Evolutionary conservation across 352 stramenopile species (phyloP).

Genomic region (Phytophthora lateralis): DNA sequence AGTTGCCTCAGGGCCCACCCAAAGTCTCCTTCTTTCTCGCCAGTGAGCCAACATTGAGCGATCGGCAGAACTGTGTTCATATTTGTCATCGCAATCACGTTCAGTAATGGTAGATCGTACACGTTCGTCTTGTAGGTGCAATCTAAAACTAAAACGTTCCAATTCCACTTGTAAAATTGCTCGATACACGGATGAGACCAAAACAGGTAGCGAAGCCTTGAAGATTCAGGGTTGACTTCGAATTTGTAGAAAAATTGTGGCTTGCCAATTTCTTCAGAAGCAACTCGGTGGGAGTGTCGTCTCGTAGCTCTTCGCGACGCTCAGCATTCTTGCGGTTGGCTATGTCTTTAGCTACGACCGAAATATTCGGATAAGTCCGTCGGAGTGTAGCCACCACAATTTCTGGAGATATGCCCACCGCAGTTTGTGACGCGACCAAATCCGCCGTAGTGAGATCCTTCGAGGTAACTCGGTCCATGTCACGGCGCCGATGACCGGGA

Average conservation of each 20-base stretch:
- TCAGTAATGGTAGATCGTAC: constrained; percentile 12
- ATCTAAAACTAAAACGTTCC: constrained; percentile 9
- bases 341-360: background rate
- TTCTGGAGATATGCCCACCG: background rate
- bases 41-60: constrained; percentile 1
- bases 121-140: constrained; percentile 18
- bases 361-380: background rate
- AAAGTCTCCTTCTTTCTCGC: constrained; percentile 10
- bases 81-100: constrained; percentile 7
- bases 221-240: background rate
- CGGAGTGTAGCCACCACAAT: background rate
- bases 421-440: constrained; percentile 3
- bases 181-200: constrained; percentile 2
- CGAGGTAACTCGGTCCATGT: too few species aligned
- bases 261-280: background rate
- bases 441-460: background rate
- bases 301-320: background rate
- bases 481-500: background rate
- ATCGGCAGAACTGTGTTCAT: constrained; percentile 15
- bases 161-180: constrained; percentile 2
- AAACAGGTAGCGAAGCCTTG: background rate
- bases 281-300: background rate
- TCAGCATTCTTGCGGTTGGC: background rate
- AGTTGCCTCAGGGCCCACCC: constrained; percentile 4
- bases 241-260: constrained; percentile 1